These are phyloP conservation scores for Trypanosoma caninum DNA, from an alignment of 208 protist genomes.

Conservation along the genomic window DNA sequence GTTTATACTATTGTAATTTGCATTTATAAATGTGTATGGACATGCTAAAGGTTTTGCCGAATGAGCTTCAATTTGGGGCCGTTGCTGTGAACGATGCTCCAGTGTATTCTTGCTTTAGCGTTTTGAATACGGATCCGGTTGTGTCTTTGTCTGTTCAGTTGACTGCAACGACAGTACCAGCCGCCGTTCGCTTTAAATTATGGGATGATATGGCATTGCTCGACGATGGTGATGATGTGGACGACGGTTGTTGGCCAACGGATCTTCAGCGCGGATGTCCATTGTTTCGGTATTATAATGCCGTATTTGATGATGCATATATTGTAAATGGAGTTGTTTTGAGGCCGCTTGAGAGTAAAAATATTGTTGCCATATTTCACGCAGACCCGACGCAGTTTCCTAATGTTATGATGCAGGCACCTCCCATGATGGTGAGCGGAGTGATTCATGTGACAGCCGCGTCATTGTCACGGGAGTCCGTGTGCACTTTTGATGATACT, in stretches of 20 bases:
- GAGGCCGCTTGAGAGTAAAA: conserved; percentile 36
- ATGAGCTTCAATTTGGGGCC: conserved; percentile 47
- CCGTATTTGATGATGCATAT: conserved; percentile 56
- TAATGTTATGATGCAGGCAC: conserved; percentile 40
- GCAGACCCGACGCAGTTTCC: conserved; percentile 48
- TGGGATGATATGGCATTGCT: conserved; percentile 35
- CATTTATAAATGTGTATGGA: not conserved
- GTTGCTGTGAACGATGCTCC: conserved; percentile 70
- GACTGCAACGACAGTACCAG: conserved; percentile 20
- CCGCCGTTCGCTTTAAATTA: conserved; percentile 47
- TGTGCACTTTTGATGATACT: not conserved
- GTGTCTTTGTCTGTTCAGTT: conserved; percentile 37
- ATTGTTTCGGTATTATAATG: conserved; percentile 39
- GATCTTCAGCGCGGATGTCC: not conserved
- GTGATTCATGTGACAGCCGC: conserved; percentile 39
- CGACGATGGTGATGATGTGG: not conserved
- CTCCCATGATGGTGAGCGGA: conserved; percentile 34
- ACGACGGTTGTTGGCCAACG: not conserved
- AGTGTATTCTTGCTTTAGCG: conserved; percentile 37
- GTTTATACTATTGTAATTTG: not conserved
- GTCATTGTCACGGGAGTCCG: not conserved
- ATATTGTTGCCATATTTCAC: conserved; percentile 57
- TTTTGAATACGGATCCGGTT: conserved; percentile 37
- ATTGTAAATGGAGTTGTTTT: conserved; percentile 40
- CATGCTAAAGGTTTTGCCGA: conserved; percentile 46